Conservation (phyloP, 345 rosid genomes). For the Populus alba region DNA sequence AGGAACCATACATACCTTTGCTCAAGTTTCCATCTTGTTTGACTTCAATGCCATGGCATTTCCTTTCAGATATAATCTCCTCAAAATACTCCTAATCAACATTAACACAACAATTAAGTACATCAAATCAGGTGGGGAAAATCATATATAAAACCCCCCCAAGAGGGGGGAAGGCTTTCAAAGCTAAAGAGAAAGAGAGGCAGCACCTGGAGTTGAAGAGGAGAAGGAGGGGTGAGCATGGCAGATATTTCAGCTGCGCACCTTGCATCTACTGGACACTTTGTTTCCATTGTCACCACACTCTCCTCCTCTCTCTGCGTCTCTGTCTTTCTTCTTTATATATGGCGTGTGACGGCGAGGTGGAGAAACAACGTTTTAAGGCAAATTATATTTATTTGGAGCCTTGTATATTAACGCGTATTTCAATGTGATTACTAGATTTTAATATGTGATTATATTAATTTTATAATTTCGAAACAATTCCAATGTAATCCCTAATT, state of each 20-base stretch:
- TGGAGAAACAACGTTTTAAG: too few species aligned
- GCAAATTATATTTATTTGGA: too few species aligned
- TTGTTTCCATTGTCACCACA: constrained; percentile 33
- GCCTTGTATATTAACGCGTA: too few species aligned
- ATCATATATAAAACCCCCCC: not conserved
- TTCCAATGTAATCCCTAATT: too few species aligned
- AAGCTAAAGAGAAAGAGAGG: not conserved
- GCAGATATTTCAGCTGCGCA: constrained; percentile 47
- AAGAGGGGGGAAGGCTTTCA: not conserved
- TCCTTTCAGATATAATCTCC: constrained; percentile 45
- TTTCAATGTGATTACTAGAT: too few species aligned
- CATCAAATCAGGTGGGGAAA: too few species aligned
- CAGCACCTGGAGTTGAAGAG: constrained; percentile 52
- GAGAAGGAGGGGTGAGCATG: constrained; percentile 61
- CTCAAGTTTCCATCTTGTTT: constrained; percentile 40
- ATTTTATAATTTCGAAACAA: too few species aligned
- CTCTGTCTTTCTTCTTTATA: too few species aligned
- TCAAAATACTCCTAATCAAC: constrained; percentile 69
- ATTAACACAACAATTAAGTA: not conserved
- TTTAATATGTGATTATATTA: too few species aligned
- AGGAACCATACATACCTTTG: constrained; percentile 42
- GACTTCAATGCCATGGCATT: constrained; percentile 51
- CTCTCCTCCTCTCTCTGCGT: too few species aligned
- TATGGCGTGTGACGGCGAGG: too few species aligned
- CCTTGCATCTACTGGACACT: constrained; percentile 40